phyloP scores from a whole-genome alignment of 2,329 filamentous ascomycete genomes.

The Pochonia chlamydosporia region DNA sequence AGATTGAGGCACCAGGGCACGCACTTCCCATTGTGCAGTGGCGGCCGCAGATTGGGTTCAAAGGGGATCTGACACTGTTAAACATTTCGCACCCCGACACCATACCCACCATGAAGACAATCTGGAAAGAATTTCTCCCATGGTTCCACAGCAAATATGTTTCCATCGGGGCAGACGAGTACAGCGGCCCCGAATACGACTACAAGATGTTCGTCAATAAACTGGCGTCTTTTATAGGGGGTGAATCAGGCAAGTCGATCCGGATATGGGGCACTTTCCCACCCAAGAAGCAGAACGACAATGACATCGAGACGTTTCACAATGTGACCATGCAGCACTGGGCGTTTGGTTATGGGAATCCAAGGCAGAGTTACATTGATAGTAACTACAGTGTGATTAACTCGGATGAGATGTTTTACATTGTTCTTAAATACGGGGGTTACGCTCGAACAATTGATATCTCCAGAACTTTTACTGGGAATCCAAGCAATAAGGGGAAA shows the following conservation, averaged over 20 bases:
- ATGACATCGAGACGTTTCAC: slow-evolving; percentile 4
- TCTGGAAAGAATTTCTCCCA: slow-evolving; percentile 47
- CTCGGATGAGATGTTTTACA: slow-evolving; percentile 18
- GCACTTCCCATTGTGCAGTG: slow-evolving; percentile 51
- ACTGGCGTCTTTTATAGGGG: slow-evolving; percentile 38
- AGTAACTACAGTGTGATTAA: slow-evolving; percentile 19
- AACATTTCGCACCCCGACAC: slow-evolving; percentile 40
- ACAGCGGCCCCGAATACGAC: slow-evolving; percentile 37
- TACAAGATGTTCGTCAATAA: slow-evolving; percentile 43
- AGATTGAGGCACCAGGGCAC: slow-evolving; percentile 56
- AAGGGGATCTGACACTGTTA: slow-evolving; percentile 40
- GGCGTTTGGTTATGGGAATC: slow-evolving; percentile 16
- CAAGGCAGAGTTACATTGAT: slow-evolving; percentile 14
- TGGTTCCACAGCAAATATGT: slow-evolving; percentile 51
- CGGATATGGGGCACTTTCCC: slow-evolving; percentile 47
- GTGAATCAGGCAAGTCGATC: slow-evolving; percentile 34
- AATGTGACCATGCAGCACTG: slow-evolving; percentile 31
- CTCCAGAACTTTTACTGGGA: slow-evolving; percentile 26
- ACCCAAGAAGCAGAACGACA: slow-evolving; percentile 14
- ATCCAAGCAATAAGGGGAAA: slow-evolving; percentile 9
- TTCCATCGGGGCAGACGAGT: slow-evolving; percentile 52
- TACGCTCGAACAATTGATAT: slow-evolving; percentile 39
- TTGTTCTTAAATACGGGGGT: slow-evolving; percentile 21
- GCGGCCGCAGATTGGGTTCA: slow-evolving; percentile 48
- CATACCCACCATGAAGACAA: slow-evolving; percentile 41